These are phyloP conservation scores for Mycena filopes DNA, from an alignment of 768 basidiomycete species.

Conservation along the genomic window DNA sequence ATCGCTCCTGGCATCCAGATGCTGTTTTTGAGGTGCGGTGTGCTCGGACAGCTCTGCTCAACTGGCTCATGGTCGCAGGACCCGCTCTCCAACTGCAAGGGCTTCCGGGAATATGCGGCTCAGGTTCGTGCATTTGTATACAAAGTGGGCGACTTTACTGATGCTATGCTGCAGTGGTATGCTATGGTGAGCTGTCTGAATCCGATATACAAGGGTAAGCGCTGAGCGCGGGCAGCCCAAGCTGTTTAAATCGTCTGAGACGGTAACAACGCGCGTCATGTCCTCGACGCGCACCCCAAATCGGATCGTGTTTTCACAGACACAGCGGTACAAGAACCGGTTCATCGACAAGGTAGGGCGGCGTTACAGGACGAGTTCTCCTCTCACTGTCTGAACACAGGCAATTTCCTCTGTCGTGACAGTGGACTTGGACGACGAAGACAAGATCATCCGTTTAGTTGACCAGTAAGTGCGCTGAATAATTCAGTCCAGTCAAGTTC, in stretches of 20 bases:
- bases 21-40: constrained; percentile 63
- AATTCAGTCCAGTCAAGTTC: too few species aligned
- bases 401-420: constrained; percentile 67
- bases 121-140: constrained; percentile 53
- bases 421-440: constrained; percentile 73
- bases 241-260: constrained; percentile 61
- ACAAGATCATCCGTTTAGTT: constrained; percentile 66
- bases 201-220: background rate
- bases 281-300: constrained; percentile 69
- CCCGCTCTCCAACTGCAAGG: constrained; percentile 60
- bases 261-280: constrained; percentile 63
- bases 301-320: constrained; percentile 68
- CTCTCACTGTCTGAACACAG: constrained; percentile 43
- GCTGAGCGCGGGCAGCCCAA: constrained; percentile 55
- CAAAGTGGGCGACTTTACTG: background rate
- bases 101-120: constrained; percentile 62
- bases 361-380: constrained; percentile 28
- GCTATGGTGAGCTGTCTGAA: constrained; percentile 27
- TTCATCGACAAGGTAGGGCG: constrained; percentile 61
- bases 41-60: background rate
- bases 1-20: constrained; percentile 62
- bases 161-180: constrained; percentile 51
- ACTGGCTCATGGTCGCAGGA: constrained; percentile 47
- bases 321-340: constrained; percentile 69
- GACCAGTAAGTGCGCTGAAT: too few species aligned